Base-by-base conservation (phyloP, 2,329 filamentous ascomycete species). In the Aspergillus latus region DNA sequence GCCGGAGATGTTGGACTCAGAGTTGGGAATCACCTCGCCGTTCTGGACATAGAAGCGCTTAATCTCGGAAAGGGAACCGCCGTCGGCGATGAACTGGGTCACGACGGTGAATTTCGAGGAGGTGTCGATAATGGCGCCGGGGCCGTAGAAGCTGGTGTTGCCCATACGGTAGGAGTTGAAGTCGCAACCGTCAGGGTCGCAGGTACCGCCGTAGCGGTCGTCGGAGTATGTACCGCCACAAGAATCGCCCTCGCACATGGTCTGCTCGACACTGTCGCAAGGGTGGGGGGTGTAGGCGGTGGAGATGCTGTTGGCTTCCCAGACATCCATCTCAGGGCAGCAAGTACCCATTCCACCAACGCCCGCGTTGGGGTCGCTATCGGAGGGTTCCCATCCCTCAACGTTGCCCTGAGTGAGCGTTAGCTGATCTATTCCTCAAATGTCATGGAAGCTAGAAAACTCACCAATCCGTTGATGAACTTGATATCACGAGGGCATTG, bases 141-240 rank as follows among this genome's bases (percentile, higher is more conserved):
- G 73, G 57, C 85, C 86, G 75, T 85, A 88, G 78, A 87, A 89
- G 68, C 75, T 74, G 51, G 76, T 76, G 73, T 84, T 79, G 61
- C 86, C 86, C 78, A 84, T 78, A 68, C 86, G 84, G 80, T 84
- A 88, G 44, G 79, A 68, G 79, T 88, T 88, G 80, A 86, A 88
- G 70, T 88, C 86, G 68, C 86, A 89, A n/a, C 86, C 86, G 66
- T 87, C 84, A 62, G 84, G 83, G 71, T 88, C 86, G 70, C 86
- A 88, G 59, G 80, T 72, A 52, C 85, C 84, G 39, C 66, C 74
- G 69, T 88, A 88, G 62, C 85, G 83, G 62, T 80, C 72, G 49
- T 62, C 54, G 66, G 80, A 72, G 61, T 77, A 77, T 10, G 75
- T 78, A 28, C 82, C 84, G 58, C 83, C 83, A 63, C 82, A 85